These are phyloP conservation scores for Talaromyces funiculosus DNA, from an alignment of 2,329 filamentous ascomycete genomes.

Conservation along the genomic window DNA sequence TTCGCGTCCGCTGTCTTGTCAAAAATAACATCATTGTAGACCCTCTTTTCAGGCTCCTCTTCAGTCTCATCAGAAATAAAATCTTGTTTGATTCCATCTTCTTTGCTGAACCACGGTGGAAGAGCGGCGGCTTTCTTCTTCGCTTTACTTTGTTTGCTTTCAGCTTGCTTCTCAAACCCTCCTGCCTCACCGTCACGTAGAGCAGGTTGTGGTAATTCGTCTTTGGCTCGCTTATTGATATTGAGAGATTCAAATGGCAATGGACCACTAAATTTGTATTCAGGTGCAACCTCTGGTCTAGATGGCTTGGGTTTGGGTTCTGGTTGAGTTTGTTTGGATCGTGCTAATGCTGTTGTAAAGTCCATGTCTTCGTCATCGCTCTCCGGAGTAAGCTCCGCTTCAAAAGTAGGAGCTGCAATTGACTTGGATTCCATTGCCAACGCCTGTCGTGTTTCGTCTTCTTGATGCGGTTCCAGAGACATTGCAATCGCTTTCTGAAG, in stretches of 20 bases:
- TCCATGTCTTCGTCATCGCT: constrained; percentile 67
- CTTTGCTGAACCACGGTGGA: constrained; percentile 44
- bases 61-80: constrained; percentile 25
- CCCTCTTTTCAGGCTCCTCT: constrained; percentile 21
- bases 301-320: constrained; percentile 30
- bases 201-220: constrained; percentile 39
- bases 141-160: constrained; percentile 21
- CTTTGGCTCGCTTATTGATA: constrained; percentile 57
- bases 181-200: constrained; percentile 53
- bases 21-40: constrained; percentile 19
- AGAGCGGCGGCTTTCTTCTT: constrained; percentile 30
- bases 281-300: constrained; percentile 40
- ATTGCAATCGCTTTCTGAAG: constrained; percentile 76
- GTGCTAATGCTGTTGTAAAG: constrained; percentile 67
- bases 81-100: constrained; percentile 27
- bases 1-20: constrained; percentile 25
- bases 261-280: constrained; percentile 68
- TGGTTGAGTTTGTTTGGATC: constrained; percentile 59
- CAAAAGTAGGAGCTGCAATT: constrained; percentile 9
- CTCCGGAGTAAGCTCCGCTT: constrained; percentile 34
- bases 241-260: constrained; percentile 80
- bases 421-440: constrained; percentile 28
- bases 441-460: constrained; percentile 39
- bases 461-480: constrained; percentile 57
- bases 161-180: constrained; percentile 56